Conservation (phyloP, 2,329 filamentous ascomycete genomes). For the Claviceps lovelessii region DNA sequence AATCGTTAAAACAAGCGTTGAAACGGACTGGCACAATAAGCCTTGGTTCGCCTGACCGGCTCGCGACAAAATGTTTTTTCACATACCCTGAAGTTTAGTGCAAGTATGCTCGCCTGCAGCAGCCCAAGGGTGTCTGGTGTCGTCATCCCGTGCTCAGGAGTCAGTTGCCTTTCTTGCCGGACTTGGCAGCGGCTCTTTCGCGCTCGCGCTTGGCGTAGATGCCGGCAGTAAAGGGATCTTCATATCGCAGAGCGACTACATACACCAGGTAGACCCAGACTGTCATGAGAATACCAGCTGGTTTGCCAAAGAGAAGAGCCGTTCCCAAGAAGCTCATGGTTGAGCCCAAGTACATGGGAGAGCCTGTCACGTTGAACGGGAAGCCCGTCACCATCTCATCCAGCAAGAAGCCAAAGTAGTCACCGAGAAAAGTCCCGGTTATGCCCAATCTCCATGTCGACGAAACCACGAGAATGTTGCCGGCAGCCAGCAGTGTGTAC, state of each 20-base stretch:
- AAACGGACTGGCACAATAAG: too few relatives aligned
- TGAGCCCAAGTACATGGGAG: constrained; percentile 94
- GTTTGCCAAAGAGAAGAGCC: constrained; percentile 72
- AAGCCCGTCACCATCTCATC: constrained; percentile 88
- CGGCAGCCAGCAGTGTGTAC: constrained; percentile 54
- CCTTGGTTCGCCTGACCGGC: too few relatives aligned
- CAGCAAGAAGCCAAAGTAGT: constrained; percentile 98
- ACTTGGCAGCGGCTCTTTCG: constrained; percentile 32
- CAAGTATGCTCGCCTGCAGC: too few relatives aligned
- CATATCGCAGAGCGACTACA: constrained; percentile 64
- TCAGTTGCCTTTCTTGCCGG: constrained; percentile 38
- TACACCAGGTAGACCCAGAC: constrained; percentile 65
- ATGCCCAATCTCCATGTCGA: constrained; percentile 88
- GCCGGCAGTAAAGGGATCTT: constrained; percentile 85
- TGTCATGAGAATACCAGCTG: constrained; percentile 69
- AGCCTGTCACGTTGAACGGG: constrained; percentile 80
- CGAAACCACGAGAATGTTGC: constrained; percentile 73
- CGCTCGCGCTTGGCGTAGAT: constrained; percentile 81
- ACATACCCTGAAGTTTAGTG: too few relatives aligned
- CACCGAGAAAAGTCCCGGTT: constrained; percentile 89
- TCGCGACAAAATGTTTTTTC: too few relatives aligned
- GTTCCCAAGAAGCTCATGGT: constrained; percentile 85
- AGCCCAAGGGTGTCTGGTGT: too few relatives aligned
- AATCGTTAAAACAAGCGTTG: too few relatives aligned
- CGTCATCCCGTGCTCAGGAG: constrained; percentile 9